These are phyloP conservation scores for Aschersonia sp. DNA, from an alignment of 2,329 filamentous ascomycete species.

Conservation along the genomic window DNA sequence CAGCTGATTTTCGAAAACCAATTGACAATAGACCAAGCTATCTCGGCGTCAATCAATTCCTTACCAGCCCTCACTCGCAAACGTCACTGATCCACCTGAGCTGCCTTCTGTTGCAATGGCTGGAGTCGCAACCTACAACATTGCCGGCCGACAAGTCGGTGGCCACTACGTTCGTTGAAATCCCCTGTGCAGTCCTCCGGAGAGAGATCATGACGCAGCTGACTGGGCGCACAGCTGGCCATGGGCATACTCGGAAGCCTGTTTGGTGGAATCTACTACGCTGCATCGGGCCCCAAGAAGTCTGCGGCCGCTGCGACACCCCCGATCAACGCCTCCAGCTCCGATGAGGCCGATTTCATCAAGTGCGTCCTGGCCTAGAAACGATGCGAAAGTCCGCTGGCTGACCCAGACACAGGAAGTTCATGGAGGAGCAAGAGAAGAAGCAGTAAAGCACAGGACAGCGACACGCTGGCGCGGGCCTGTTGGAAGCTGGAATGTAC, in stretches of 20 bases:
- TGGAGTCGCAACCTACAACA: slow-evolving; percentile 30
- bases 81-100: slow-evolving; percentile 1
- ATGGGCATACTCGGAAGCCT: slow-evolving; percentile 39
- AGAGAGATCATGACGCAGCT: slow-evolving; percentile 1
- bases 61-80: slow-evolving; percentile 1
- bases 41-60: slow-evolving; percentile 7
- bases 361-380: slow-evolving; percentile 32
- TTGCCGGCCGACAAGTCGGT: slow-evolving; percentile 44
- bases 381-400: not conserved
- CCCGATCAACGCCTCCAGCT: slow-evolving; percentile 46
- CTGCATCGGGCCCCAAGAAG: slow-evolving; percentile 28
- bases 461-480: too few species aligned
- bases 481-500: slow-evolving; percentile 1
- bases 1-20: too few species aligned
- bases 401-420: slow-evolving; percentile 16
- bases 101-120: slow-evolving; percentile 19
- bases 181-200: not conserved
- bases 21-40: slow-evolving; percentile 1
- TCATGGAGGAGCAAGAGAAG: slow-evolving; percentile 25
- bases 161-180: slow-evolving; percentile 41
- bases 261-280: slow-evolving; percentile 32
- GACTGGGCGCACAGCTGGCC: slow-evolving; percentile 29
- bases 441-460: slow-evolving; percentile 17
- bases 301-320: slow-evolving; percentile 31
- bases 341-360: slow-evolving; percentile 51